Conservation (phyloP, 2,329 filamentous ascomycete species). For the Huntiella decipiens region DNA sequence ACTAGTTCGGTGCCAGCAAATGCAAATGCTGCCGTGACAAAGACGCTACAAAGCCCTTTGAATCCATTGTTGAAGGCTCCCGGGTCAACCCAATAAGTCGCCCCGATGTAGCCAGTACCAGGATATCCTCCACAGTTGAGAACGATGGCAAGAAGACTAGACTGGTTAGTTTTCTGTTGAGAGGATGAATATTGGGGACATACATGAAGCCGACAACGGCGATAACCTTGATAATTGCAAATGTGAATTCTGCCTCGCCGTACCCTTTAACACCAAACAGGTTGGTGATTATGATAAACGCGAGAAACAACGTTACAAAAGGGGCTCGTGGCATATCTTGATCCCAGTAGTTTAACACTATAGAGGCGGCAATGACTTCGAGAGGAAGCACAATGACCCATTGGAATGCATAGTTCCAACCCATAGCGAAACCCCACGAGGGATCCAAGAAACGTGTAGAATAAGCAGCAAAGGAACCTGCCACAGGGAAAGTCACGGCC, state of each 20-base stretch:
- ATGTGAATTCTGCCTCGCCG: conserved; percentile 76
- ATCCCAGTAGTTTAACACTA: conserved; percentile 72
- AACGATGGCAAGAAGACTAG: conserved; percentile 63
- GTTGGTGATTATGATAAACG: conserved; percentile 63
- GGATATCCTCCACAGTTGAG: conserved; percentile 68
- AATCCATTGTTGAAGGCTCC: conserved; percentile 76
- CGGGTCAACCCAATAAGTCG: conserved; percentile 54
- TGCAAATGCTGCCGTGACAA: conserved; percentile 58
- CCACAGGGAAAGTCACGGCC: conserved; percentile 75
- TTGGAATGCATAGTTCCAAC: conserved; percentile 75
- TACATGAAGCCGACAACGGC: conserved; percentile 80
- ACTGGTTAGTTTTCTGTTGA: neutral
- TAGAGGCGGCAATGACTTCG: conserved; percentile 71
- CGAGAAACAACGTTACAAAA: conserved; percentile 68
- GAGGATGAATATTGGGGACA: conserved; percentile 17
- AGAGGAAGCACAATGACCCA: conserved; percentile 72
- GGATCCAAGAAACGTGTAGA: conserved; percentile 85
- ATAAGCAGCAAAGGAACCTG: conserved; percentile 81
- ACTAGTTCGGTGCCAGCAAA: conserved; percentile 62
- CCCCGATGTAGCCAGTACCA: conserved; percentile 59
- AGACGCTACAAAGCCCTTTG: conserved; percentile 62
- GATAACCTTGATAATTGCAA: conserved; percentile 68
- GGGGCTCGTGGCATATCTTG: conserved; percentile 43
- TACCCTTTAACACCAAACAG: conserved; percentile 77
- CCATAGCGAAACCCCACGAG: conserved; percentile 89